phyloP scores from a whole-genome alignment of 2,329 filamentous ascomycete species.

The Fusarium decemcellulare region DNA sequence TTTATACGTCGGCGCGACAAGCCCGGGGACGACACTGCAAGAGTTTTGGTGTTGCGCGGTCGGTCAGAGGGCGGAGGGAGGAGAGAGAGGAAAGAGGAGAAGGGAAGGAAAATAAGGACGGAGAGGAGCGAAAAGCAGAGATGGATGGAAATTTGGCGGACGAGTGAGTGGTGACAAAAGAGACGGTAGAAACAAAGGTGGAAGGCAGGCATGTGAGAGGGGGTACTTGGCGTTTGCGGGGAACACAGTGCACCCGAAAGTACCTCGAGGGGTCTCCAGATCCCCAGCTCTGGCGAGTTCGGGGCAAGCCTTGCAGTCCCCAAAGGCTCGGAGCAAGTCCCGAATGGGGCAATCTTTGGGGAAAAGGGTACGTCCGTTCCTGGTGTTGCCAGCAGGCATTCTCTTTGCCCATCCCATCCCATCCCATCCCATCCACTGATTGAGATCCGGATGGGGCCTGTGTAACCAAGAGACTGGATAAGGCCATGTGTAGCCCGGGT shows the following conservation, averaged over 20 bases:
- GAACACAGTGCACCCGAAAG: slow-evolving; percentile 35
- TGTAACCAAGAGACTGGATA: slow-evolving; percentile 9
- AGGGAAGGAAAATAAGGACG: slow-evolving; percentile 12
- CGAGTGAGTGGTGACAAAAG: neutral
- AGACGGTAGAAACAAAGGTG: slow-evolving; percentile 22
- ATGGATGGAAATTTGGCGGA: slow-evolving; percentile 13
- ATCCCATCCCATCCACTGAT: slow-evolving; percentile 2
- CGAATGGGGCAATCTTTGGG: slow-evolving; percentile 36
- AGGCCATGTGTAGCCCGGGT: slow-evolving; percentile 2
- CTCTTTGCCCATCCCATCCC: neutral
- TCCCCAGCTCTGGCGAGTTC: slow-evolving; percentile 34
- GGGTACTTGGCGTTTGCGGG: slow-evolving; percentile 36
- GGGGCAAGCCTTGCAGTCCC: slow-evolving; percentile 36
- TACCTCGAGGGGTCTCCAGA: slow-evolving; percentile 41
- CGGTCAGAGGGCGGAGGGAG: slow-evolving; percentile 17
- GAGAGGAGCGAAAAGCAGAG: slow-evolving; percentile 16
- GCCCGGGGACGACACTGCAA: neutral
- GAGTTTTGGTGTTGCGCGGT: slow-evolving; percentile 10
- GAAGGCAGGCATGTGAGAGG: slow-evolving; percentile 43
- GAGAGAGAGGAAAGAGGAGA: slow-evolving; percentile 19
- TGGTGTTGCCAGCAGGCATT: neutral
- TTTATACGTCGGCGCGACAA: slow-evolving; percentile 14
- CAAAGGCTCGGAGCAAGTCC: slow-evolving; percentile 32
- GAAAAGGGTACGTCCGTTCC: neutral
- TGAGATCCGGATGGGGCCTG: slow-evolving; percentile 12